Evolutionary conservation across 306 rosid genomes (phyloP), one percentile per base, ranked within the genome.

Genomic region (Glycyrrhiza uralensis): DNA sequence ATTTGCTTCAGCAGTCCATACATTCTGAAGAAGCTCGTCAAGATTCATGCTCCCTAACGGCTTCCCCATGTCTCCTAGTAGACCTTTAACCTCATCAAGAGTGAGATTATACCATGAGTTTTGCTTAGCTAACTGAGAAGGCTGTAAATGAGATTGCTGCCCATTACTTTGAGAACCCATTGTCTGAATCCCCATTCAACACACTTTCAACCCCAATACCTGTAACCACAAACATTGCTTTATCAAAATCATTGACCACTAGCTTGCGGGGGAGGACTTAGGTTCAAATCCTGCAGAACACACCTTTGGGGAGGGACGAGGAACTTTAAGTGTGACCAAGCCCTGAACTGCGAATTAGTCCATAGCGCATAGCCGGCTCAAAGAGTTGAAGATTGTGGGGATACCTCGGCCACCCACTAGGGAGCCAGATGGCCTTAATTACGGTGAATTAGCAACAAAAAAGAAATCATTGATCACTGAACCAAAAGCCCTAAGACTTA

Each of bases 21-120:
- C 82, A 72, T 82, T 92, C 42, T 82, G 87, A 59, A 87, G 93
- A 84, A 87, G 89, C 82, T 90, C 93, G n/a, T 85, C 89, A 1
- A 90, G 91, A 76, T 90, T 86, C 93, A 87, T 84, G 70, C 84
- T 87, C 30, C 83, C 89, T 28, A 85, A 45, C 12, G 96, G 89
- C 76, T 87, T 90, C 64, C 88, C 88, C 41, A 68, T 15, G 69
- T 79, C 87, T 15, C 89, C 89, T 36, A 90, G 56, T 36, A 74
- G 87, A 56, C 58, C 79, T 42, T 74, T 82, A 55, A 90, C 88
- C 78, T 90, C 88, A 77, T 87, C 83, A 0, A 90, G 83, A 28
- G 96, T 87, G 8, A 87, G 88, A 59, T 56, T 79, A 42, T 85
- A 90, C 93, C 89, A 87, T n/a, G 91, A 90, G 61, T 26, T 81